These are phyloP conservation scores for Cadophora sp. DNA, from an alignment of 2,329 filamentous ascomycete species.

Conservation along the genomic window DNA sequence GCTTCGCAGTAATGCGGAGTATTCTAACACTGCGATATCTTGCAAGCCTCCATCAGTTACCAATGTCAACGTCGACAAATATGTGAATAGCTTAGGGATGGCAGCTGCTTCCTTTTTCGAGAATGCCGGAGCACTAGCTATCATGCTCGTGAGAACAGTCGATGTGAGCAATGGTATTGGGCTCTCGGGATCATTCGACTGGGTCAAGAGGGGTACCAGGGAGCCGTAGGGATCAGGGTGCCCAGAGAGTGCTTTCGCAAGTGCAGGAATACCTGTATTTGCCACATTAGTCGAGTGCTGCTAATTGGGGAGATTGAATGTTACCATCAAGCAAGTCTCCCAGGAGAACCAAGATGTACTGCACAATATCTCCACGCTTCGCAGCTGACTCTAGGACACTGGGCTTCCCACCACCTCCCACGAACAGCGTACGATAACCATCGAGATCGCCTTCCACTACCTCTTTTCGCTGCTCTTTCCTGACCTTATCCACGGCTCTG, in stretches of 20 bases:
- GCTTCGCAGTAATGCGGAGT: slow-evolving; percentile 83
- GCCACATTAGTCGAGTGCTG: slow-evolving; percentile 16
- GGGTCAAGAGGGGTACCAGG: slow-evolving; percentile 82
- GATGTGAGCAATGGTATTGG: slow-evolving; percentile 89
- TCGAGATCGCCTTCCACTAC: slow-evolving; percentile 80
- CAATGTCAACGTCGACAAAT: slow-evolving; percentile 83
- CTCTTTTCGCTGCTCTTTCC: slow-evolving; percentile 87
- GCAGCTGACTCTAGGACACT: slow-evolving; percentile 84
- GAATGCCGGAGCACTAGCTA: slow-evolving; percentile 67
- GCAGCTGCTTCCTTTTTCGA: slow-evolving; percentile 68
- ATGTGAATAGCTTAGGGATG: slow-evolving; percentile 83
- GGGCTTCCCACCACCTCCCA: slow-evolving; percentile 73
- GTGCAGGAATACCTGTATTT: slow-evolving; percentile 74
- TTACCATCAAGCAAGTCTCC: slow-evolving; percentile 87
- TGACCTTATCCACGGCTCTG: slow-evolving; percentile 94
- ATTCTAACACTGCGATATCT: slow-evolving; percentile 93
- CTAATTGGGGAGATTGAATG: slow-evolving; percentile 34
- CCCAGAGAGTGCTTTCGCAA: slow-evolving; percentile 78
- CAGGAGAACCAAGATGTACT: slow-evolving; percentile 91
- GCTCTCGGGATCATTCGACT: slow-evolving; percentile 76
- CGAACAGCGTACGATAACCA: slow-evolving; percentile 81
- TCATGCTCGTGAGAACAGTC: slow-evolving; percentile 81
- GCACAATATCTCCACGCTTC: slow-evolving; percentile 88
- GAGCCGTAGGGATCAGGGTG: slow-evolving; percentile 81
- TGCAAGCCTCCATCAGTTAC: slow-evolving; percentile 88